Percentiles rank a stretch among this genome's conserved stretches.
phyloP scores from a whole-genome alignment of 768 basidiomycete genomes.

The Pholiota microspora region DNA sequence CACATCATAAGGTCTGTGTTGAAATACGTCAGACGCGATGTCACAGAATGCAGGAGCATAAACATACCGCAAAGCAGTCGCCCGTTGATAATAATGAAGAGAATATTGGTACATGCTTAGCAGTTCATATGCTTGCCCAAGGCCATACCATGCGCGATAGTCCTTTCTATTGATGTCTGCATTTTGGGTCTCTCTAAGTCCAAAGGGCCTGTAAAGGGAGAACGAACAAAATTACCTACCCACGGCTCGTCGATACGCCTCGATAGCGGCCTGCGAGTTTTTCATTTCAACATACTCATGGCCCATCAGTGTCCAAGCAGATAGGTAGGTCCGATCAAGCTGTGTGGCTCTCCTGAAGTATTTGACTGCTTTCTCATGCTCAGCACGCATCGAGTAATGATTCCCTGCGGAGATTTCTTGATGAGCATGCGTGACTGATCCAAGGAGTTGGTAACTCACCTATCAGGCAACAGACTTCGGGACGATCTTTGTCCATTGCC shows the following conservation, averaged over 20 bases:
- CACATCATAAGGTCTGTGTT: slow-evolving; percentile 84
- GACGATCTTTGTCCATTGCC: slow-evolving; percentile 85
- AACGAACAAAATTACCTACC: slow-evolving; percentile 45
- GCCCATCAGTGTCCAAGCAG: slow-evolving; percentile 99
- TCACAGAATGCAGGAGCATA: neutral
- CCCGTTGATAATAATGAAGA: slow-evolving; percentile 93
- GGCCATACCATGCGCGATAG: slow-evolving; percentile 97
- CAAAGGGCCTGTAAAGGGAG: neutral
- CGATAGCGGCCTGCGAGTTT: slow-evolving; percentile 98
- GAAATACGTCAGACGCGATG: neutral
- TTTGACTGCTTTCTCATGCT: slow-evolving; percentile 94
- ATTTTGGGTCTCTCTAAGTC: neutral
- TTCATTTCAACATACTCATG: slow-evolving; percentile 99
- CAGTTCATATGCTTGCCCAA: slow-evolving; percentile 97
- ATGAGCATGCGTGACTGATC: neutral
- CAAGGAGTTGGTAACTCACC: slow-evolving; percentile 51
- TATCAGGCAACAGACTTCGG: slow-evolving; percentile 94
- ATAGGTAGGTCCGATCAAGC: slow-evolving; percentile 90
- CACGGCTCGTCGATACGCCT: slow-evolving; percentile 93
- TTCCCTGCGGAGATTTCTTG: slow-evolving; percentile 62
- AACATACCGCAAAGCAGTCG: slow-evolving; percentile 80
- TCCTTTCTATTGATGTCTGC: slow-evolving; percentile 95
- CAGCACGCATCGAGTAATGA: slow-evolving; percentile 89
- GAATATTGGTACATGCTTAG: slow-evolving; percentile 97
- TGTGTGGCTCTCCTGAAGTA: slow-evolving; percentile 96